Conservation (phyloP, 768 basidiomycete species). For the Lactarius trivialis region DNA sequence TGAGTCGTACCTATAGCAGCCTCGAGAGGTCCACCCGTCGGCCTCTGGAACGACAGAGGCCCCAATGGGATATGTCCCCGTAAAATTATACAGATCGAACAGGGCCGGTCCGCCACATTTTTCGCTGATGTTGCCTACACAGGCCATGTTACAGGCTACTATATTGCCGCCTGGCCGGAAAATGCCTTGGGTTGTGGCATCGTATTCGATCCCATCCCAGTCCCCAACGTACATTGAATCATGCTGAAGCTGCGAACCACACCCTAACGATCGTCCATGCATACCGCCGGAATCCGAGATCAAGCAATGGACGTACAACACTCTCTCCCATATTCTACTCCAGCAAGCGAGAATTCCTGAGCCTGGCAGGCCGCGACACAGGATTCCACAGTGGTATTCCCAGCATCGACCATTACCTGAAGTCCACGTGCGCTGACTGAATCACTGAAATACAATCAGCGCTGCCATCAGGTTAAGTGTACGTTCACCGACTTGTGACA, state of each 20-base stretch:
- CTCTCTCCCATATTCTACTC: conserved; percentile 60
- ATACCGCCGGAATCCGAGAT: background rate
- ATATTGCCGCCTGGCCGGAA: no score
- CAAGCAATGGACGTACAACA: conserved; percentile 50
- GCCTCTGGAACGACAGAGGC: background rate
- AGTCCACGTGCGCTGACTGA: conserved; percentile 31
- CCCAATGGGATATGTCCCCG: background rate
- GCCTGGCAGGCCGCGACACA: conserved; percentile 62
- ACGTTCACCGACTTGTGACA: conserved; percentile 52
- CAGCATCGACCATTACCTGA: conserved; percentile 29
- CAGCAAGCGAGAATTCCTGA: conserved; percentile 65
- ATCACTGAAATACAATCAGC: conserved; percentile 27
- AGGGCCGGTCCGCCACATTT: background rate
- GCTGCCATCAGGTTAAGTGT: background rate
- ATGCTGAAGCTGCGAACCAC: background rate
- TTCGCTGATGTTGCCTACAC: background rate
- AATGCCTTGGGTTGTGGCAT: no score
- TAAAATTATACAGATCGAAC: background rate
- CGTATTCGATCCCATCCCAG: background rate
- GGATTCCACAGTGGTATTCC: conserved; percentile 53
- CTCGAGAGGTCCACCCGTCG: background rate
- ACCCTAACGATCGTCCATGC: background rate
- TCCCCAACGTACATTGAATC: background rate
- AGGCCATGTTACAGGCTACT: background rate
- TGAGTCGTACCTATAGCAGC: background rate